Conservation (phyloP, 1,284 basidiomycete species). For the Puccinia polysora region DNA sequence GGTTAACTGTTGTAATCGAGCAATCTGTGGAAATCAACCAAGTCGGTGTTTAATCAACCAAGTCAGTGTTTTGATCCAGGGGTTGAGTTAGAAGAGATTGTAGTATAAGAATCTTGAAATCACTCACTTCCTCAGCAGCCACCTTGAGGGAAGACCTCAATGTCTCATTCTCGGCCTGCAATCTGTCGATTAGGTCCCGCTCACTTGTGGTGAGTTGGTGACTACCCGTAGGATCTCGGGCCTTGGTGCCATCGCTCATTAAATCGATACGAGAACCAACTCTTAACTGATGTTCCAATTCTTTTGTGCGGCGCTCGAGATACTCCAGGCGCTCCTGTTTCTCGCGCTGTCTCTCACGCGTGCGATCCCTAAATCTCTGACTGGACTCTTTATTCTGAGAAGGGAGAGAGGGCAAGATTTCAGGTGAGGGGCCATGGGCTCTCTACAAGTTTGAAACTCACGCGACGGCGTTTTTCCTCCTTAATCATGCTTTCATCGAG, state of each 20-base stretch:
- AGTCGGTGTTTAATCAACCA: background rate
- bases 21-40: background rate
- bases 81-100: background rate
- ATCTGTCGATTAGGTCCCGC: background rate
- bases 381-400: conserved; percentile 40
- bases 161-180: conserved; percentile 26
- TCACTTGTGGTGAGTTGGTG: background rate
- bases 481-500: conserved; percentile 29
- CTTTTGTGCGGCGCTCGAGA: conserved; percentile 21
- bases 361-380: conserved; percentile 39
- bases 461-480: conserved; percentile 36
- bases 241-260: background rate
- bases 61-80: background rate
- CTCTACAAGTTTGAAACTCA: background rate
- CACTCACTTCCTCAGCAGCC: conserved; percentile 13
- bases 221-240: background rate
- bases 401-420: background rate
- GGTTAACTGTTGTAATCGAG: background rate
- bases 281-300: conserved; percentile 22
- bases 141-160: conserved; percentile 15
- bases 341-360: conserved; percentile 40
- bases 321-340: conserved; percentile 39
- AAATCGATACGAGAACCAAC: background rate
- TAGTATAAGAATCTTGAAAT: background rate
- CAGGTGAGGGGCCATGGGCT: background rate